phyloP scores from a whole-genome alignment of 2,329 filamentous ascomycete species.

The Lasiodiplodia theobromae region DNA sequence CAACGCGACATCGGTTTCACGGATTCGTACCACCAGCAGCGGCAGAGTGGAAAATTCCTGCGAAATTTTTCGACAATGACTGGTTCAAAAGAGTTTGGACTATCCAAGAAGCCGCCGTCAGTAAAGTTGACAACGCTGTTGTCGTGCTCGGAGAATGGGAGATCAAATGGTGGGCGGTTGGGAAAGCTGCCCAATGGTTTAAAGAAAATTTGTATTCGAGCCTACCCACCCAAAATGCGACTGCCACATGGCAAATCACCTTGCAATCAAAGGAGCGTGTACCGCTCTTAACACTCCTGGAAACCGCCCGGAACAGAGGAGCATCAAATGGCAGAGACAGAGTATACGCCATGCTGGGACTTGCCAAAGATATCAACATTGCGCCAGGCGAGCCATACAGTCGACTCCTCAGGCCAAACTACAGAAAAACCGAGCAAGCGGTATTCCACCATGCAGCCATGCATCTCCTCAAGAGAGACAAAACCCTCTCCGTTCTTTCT shows the following conservation, averaged over 20 bases:
- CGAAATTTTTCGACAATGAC: background rate
- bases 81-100: background rate
- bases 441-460: too few species aligned
- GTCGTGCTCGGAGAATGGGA: background rate
- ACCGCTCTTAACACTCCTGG: background rate
- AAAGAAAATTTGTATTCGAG: background rate
- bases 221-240: background rate
- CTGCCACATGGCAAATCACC: background rate
- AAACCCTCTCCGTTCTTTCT: too few species aligned
- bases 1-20: background rate
- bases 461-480: too few species aligned
- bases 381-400: too few species aligned
- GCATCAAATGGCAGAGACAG: background rate
- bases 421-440: too few species aligned
- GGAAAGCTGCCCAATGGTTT: background rate
- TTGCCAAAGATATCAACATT: too few species aligned
- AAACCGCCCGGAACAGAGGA: background rate
- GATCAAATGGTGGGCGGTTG: background rate
- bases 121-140: accelerated
- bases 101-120: background rate
- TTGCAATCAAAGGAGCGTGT: too few species aligned
- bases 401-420: too few species aligned
- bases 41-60: background rate
- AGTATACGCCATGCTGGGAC: background rate
- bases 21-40: too few species aligned